Base-by-base conservation (phyloP, 2,329 filamentous ascomycete genomes). In the Zymoseptoria tritici region DNA sequence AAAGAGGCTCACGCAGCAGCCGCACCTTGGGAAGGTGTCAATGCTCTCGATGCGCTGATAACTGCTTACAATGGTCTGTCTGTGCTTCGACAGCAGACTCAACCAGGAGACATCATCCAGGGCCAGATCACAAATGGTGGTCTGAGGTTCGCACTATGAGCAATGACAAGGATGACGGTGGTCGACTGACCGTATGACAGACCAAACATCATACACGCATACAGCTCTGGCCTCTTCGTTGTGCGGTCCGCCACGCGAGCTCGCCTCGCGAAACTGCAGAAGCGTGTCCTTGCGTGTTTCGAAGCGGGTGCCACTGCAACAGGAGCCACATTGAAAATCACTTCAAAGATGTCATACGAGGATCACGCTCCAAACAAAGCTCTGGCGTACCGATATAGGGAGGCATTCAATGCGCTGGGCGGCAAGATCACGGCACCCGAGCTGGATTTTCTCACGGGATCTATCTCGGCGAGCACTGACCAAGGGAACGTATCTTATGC, bases 401-500 rank as follows among this genome's bases (percentile, higher is more conserved):
- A 62, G 24, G 57, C 69, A 54, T 70, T 76, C 70, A 68, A 72
- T 61, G 21, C 60, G 55, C 61, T 75, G 54, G 72, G 69, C 9
- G 71, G 75, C 1, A 61, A 66, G 3, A 74, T 78, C 1, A 69
- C 74, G 0, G 61, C 62, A 1, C 73, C 73, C 9, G 76, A 78
- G 2, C 54, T 77, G 6, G 79, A 80, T 58, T 71, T 76, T 56
- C 69, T 76, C 9, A 66, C 70, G 3, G 78, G 78, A 0, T 67
- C 72, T 22, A 79, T 46, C 5, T 55, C 57, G 13, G 82, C 83
- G 4, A 83, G 80, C 63, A 84, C 82, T 0, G 83, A 86, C 66
- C 82, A 85, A 71, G 84, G 83, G 0, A 78, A 86, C 62, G 71
- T 85, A 57, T 83, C 80, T 63, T 80, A 85, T 65, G 80, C 76